These are phyloP conservation scores for Croton setiger DNA, from an alignment of 441 rosid genomes.

Conservation along the genomic window DNA sequence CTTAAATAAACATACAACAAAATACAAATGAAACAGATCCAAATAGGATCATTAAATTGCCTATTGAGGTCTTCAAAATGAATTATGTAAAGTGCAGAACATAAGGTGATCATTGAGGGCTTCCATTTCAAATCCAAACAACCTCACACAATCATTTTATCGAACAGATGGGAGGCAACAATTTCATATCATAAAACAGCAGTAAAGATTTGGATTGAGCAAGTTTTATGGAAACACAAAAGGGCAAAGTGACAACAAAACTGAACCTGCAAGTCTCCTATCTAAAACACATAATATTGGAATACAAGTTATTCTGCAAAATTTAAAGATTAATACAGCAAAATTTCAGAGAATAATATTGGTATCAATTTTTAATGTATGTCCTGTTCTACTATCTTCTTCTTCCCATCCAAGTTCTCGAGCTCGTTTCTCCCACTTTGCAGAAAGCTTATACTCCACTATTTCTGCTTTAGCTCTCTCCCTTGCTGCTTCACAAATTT, in stretches of 20 bases:
- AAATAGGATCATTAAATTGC: not conserved
- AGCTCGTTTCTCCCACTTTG: conserved; percentile 53
- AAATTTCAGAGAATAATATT: too few species aligned
- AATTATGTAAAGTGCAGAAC: too few species aligned
- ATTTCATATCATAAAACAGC: too few species aligned
- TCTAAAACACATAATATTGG: not conserved
- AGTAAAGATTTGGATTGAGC: too few species aligned
- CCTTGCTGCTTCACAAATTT: conserved; percentile 54
- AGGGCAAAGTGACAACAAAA: too few species aligned
- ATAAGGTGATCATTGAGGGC: too few species aligned
- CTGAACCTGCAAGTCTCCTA: not conserved
- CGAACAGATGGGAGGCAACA: too few species aligned
- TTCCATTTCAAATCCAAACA: too few species aligned
- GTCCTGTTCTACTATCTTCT: conserved; percentile 2
- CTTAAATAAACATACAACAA: not conserved
- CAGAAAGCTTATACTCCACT: conserved; percentile 33
- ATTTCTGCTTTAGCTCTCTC: conserved; percentile 45
- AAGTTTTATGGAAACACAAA: too few species aligned
- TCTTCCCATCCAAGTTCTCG: conserved; percentile 42
- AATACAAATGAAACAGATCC: not conserved
- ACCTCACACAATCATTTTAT: too few species aligned
- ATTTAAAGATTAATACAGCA: not conserved
- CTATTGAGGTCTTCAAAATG: too few species aligned
- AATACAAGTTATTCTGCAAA: not conserved
- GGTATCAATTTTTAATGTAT: conserved; percentile 1